Conservation (phyloP, 441 rosid genomes). For the Daphne laureola region DNA sequence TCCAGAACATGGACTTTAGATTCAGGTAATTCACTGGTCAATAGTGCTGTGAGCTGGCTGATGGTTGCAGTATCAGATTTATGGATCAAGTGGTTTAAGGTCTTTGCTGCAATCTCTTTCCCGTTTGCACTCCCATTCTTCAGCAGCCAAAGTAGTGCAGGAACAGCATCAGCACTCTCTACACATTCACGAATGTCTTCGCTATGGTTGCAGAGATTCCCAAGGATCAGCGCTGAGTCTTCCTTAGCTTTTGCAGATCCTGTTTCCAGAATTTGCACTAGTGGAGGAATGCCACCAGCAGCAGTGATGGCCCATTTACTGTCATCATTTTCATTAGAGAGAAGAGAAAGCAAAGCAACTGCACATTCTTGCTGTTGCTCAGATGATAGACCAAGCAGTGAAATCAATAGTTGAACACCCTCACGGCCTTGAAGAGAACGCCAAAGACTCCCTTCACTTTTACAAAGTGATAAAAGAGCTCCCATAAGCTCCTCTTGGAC, state of each 20-base stretch:
- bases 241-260: constrained; percentile 99
- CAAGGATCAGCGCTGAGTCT: constrained; percentile 93
- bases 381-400: constrained; percentile 98
- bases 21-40: constrained; percentile 96
- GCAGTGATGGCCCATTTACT: constrained; percentile 99
- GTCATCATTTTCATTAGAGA: constrained; percentile 96
- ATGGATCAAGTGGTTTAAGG: constrained; percentile 90
- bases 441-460: constrained; percentile 87
- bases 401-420: constrained; percentile 93
- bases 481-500: constrained; percentile 93
- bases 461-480: constrained; percentile 86
- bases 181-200: constrained; percentile 99
- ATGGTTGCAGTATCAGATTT: constrained; percentile 99
- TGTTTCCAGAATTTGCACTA: constrained; percentile 96
- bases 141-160: constrained; percentile 96
- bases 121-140: constrained; percentile 97
- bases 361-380: constrained; percentile 99
- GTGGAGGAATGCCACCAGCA: constrained; percentile 99
- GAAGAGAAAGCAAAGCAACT: constrained; percentile 90
- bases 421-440: constrained; percentile 98
- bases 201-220: constrained; percentile 98
- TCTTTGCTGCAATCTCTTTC: constrained; percentile 97
- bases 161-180: constrained; percentile 99
- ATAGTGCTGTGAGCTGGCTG: constrained; percentile 92
- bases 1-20: constrained; percentile 93